Percentiles rank a stretch among this genome's conserved stretches.
These are phyloP conservation scores for Hirsutella thompsonii DNA, from an alignment of 2,329 filamentous ascomycete genomes.

Conservation along the genomic window DNA sequence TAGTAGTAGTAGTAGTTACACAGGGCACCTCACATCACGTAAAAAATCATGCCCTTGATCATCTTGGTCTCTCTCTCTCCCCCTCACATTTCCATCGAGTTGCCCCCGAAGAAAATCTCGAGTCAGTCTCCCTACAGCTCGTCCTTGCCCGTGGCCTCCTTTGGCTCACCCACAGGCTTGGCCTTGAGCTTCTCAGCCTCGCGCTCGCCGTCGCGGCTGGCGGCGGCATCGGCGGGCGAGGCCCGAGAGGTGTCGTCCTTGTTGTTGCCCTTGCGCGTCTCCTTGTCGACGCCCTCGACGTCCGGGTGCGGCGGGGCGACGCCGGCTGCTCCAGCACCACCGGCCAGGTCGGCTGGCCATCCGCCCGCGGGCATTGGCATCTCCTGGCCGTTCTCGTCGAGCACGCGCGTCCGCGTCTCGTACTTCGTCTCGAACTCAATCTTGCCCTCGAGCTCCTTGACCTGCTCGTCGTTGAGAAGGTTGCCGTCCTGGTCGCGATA, in stretches of 20 bases:
- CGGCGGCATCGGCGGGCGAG: slow-evolving; percentile 25
- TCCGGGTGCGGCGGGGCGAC: slow-evolving; percentile 49
- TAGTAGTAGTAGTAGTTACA: no score
- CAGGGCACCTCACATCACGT: no score
- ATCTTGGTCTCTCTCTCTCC: no score
- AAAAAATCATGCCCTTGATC: no score
- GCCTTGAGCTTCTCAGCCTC: slow-evolving; percentile 41
- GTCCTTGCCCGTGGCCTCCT: slow-evolving; percentile 38
- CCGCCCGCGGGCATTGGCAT: slow-evolving; percentile 35
- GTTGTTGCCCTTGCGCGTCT: slow-evolving; percentile 34
- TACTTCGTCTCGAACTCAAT: slow-evolving; percentile 93
- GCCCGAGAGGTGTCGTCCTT: no score
- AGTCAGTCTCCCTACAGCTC: slow-evolving; percentile 19
- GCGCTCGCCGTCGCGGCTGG: slow-evolving; percentile 46
- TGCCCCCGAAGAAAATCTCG: no score
- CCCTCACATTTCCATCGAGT: no score
- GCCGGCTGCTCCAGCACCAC: no score
- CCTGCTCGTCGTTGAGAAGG: slow-evolving; percentile 69
- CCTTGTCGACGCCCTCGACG: slow-evolving; percentile 46
- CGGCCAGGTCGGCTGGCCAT: slow-evolving; percentile 21
- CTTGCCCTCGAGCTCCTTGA: slow-evolving; percentile 75
- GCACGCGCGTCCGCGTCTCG: slow-evolving; percentile 79
- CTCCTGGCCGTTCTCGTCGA: slow-evolving; percentile 71
- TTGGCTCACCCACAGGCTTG: slow-evolving; percentile 51
- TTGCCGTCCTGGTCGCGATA: slow-evolving; percentile 77